Conservation (phyloP, 257 asterid genomes). For the Perilla frutescens region DNA sequence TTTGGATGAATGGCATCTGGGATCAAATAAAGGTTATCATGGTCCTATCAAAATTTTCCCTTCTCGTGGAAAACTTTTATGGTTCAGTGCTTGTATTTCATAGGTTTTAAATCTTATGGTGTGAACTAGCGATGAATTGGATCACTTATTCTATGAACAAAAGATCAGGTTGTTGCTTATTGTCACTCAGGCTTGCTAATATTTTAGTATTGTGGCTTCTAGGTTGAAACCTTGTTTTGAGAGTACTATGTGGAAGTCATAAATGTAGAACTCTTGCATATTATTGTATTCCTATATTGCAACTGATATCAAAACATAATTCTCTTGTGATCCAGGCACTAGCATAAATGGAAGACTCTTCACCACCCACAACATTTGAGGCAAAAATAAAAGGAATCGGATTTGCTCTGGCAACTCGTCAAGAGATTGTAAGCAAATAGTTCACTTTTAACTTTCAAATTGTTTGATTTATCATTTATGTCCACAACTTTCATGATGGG, state of each 20-base stretch:
- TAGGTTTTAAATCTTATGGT: conserved; percentile 8
- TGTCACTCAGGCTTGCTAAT: background rate
- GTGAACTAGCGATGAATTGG: conserved; percentile 15
- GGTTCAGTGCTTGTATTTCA: conserved; percentile 13
- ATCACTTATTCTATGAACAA: conserved; percentile 8
- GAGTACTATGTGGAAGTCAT: conserved; percentile 7
- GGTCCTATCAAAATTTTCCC: background rate
- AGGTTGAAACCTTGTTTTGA: background rate
- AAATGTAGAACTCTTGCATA: conserved; percentile 22
- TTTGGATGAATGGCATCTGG: background rate
- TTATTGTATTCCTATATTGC: conserved; percentile 6
- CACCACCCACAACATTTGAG: conserved; percentile 46
- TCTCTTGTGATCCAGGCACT: conserved; percentile 40
- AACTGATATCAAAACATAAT: conserved; percentile 24
- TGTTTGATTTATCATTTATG: conserved; percentile 9
- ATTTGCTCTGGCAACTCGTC: conserved; percentile 78
- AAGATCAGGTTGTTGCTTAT: conserved; percentile 4
- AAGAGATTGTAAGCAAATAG: conserved; percentile 74
- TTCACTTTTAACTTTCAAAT: conserved; percentile 26
- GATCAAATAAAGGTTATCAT: background rate
- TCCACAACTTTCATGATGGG: conserved; percentile 5
- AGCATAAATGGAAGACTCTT: conserved; percentile 65
- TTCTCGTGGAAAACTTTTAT: background rate
- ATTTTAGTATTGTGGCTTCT: conserved; percentile 11
- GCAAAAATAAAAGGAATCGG: conserved; percentile 64